Evolutionary conservation across 495 filamentous ascomycete species (phyloP), one percentile per base, ranked within the genome.

Genomic region (Trichoderma virens): DNA sequence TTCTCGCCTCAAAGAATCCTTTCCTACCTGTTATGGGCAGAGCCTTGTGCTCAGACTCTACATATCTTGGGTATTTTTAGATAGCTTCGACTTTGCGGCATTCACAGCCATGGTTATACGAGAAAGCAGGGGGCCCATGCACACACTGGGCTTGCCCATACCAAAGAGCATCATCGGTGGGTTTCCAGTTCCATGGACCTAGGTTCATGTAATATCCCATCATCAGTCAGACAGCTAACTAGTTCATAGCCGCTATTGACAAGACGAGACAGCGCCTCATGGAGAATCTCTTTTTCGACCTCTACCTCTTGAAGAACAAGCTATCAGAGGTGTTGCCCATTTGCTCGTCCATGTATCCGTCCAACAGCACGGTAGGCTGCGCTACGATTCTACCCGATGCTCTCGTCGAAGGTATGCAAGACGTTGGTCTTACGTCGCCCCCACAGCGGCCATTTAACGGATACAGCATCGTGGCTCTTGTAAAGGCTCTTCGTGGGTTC

Each of bases 1-100:
- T 11, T 30, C 69, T n/a, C 30, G 65, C 62, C 61, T 74, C 59
- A 38, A 70, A 60, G 25, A 70, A 39, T 20, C 68, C 30, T 31
- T 66, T 25, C 64, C 61, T 14, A 31, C 18, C 30, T 14, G 18
- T 9, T 66, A 65, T 25, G 41, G 64, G 20, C 63, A 51, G 59
- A 65, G 65, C 70, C 65, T 72, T 65, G 63, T 77, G 65, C 61
- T 70, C 67, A 43, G 67, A 63, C 54, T 71, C 23, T 61, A 41
- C 45, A 27, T 66, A 8, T 59, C 67, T 6, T 64, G 30, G 59
- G 27, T 68, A 18, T 68, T 68, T 45, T 4, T 14, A 5, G 23
- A 63, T 56, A 27, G 11, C 9, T 20, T 16, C 1, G 35, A 60
- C 25, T 61, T 64, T 23, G 51, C 5, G 45, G 38, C 13, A 13